Evolutionary conservation across 352 stramenopile species (phyloP).

Genomic region (Phytophthora kernoviae): DNA sequence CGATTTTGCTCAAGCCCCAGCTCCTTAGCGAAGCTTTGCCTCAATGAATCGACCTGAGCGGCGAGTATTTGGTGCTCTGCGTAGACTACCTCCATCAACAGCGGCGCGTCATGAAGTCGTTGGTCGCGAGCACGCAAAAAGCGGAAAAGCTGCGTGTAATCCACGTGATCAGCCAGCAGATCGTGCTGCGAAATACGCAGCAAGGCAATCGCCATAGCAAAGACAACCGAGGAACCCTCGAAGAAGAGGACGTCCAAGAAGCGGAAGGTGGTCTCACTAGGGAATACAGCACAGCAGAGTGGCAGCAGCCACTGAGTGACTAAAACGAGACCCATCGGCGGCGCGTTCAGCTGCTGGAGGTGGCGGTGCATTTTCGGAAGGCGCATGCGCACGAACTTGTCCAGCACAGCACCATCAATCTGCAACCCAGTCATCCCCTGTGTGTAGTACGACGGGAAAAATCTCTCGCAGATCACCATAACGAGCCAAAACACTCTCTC

Average conservation of each 20-base stretch:
- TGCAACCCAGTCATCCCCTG: conserved; percentile 71
- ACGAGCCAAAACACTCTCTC: conserved; percentile 72
- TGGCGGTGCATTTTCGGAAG: conserved; percentile 64
- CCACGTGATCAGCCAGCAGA: conserved; percentile 54
- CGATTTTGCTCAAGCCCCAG: conserved; percentile 16
- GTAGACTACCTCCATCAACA: conserved; percentile 62
- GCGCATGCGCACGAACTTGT: conserved; percentile 47
- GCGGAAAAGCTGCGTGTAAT: conserved; percentile 73
- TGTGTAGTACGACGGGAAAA: conserved; percentile 66
- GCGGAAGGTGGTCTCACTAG: conserved; percentile 65
- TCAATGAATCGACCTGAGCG: conserved; percentile 11
- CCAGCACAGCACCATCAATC: conserved; percentile 58
- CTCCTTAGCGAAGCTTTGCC: conserved; percentile 16
- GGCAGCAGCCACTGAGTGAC: conserved; percentile 74
- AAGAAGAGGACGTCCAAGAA: conserved; percentile 67
- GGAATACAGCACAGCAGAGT: conserved; percentile 68
- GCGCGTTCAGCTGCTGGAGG: conserved; percentile 56
- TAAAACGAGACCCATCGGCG: conserved; percentile 62
- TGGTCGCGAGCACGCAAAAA: conserved; percentile 64
- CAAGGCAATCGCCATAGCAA: conserved; percentile 59
- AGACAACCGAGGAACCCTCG: conserved; percentile 55
- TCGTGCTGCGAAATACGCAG: conserved; percentile 62
- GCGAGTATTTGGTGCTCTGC: conserved; percentile 54
- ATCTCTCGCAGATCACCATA: conserved; percentile 53
- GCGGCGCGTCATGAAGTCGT: conserved; percentile 58